Conservation (phyloP, 2,329 filamentous ascomycete genomes). For the Diaporthe velutina region DNA sequence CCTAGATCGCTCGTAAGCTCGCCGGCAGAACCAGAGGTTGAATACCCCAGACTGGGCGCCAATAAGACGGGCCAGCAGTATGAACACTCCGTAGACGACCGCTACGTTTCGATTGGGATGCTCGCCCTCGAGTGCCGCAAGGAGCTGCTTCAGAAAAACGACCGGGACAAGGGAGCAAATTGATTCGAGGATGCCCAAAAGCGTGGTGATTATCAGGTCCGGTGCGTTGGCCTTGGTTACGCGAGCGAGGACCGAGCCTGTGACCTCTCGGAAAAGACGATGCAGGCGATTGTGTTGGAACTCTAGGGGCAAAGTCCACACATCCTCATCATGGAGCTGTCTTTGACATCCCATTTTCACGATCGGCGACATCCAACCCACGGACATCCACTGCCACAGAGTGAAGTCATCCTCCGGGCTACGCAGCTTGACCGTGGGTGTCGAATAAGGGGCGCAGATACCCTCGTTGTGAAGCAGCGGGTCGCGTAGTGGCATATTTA, state of each 20-base stretch:
- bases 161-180: slow-evolving; percentile 69
- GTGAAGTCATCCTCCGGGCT: slow-evolving; percentile 84
- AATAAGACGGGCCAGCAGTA: slow-evolving; percentile 71
- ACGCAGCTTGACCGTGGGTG: slow-evolving; percentile 71
- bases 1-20: slow-evolving; percentile 85
- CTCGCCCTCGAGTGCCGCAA: slow-evolving; percentile 73
- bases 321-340: slow-evolving; percentile 81
- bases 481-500: slow-evolving; percentile 79
- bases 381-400: slow-evolving; percentile 86
- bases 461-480: slow-evolving; percentile 63
- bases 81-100: slow-evolving; percentile 74
- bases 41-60: slow-evolving; percentile 77
- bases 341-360: slow-evolving; percentile 73
- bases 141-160: slow-evolving; percentile 78
- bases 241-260: slow-evolving; percentile 78
- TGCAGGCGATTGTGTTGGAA: slow-evolving; percentile 86
- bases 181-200: slow-evolving; percentile 74
- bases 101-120: slow-evolving; percentile 65
- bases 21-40: slow-evolving; percentile 84
- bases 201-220: slow-evolving; percentile 78
- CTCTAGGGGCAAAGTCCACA: slow-evolving; percentile 84
- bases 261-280: slow-evolving; percentile 78
- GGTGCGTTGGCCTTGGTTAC: slow-evolving; percentile 82
- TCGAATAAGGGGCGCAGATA: slow-evolving; percentile 70
- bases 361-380: slow-evolving; percentile 85